phyloP scores from a whole-genome alignment of 2,329 filamentous ascomycete species.

The Paraconiothyrium brasiliense region DNA sequence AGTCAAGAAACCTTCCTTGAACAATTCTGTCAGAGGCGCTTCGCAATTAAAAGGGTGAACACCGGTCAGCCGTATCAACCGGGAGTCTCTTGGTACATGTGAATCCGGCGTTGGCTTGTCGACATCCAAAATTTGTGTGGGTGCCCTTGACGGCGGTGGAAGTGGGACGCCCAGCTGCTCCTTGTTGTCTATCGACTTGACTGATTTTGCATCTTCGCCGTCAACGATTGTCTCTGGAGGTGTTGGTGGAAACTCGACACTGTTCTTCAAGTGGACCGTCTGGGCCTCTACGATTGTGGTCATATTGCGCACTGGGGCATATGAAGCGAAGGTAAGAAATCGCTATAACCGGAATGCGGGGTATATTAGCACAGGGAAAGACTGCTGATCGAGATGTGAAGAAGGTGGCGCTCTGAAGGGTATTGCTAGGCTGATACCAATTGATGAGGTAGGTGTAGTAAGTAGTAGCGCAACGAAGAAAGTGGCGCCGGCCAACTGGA shows the following conservation, averaged over 20 bases:
- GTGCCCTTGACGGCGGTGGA: slow-evolving; percentile 69
- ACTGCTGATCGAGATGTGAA: neutral
- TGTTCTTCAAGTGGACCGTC: slow-evolving; percentile 5
- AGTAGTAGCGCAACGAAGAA: slow-evolving; percentile 9
- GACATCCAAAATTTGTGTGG: slow-evolving; percentile 72
- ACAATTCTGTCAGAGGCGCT: slow-evolving; percentile 80
- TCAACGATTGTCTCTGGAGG: slow-evolving; percentile 48
- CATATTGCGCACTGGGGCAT: slow-evolving; percentile 25
- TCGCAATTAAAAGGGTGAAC: slow-evolving; percentile 93
- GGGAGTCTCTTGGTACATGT: slow-evolving; percentile 81
- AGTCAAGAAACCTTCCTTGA: slow-evolving; percentile 84
- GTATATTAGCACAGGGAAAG: neutral
- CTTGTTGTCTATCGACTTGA: slow-evolving; percentile 23
- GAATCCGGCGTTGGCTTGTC: slow-evolving; percentile 85
- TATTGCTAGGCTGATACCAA: neutral
- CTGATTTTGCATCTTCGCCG: slow-evolving; percentile 34
- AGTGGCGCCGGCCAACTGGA: slow-evolving; percentile 1
- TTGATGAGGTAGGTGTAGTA: neutral
- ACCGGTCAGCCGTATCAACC: slow-evolving; percentile 86
- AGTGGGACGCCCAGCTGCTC: slow-evolving; percentile 64
- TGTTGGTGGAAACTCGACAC: slow-evolving; percentile 39
- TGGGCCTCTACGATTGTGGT: slow-evolving; percentile 21
- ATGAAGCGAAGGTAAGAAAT: neutral
- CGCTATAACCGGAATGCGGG: neutral
- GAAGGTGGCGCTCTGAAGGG: neutral